Conservation (phyloP, 495 filamentous ascomycete genomes). For the Neurospora discreta region DNA sequence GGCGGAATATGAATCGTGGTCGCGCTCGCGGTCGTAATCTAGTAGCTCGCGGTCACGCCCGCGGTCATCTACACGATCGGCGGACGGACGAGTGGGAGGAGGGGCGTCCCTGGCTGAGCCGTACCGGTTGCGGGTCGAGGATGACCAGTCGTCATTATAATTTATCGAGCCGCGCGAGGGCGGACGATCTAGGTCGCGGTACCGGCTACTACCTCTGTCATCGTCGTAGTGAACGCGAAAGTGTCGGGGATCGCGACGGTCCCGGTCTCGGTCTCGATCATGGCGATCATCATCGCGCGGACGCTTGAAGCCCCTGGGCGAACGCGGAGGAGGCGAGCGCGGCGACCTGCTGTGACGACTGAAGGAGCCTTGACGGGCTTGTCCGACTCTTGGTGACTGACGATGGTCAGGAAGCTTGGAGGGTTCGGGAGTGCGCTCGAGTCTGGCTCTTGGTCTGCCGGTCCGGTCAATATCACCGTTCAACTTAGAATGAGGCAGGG, state of each 20-base stretch:
- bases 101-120: conserved; percentile 33
- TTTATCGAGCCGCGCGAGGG: conserved; percentile 36
- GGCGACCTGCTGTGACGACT: not conserved
- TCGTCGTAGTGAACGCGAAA: conserved; percentile 53
- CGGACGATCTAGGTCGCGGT: conserved; percentile 59
- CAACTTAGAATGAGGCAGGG: conserved; percentile 40
- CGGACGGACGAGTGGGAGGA: conserved; percentile 1
- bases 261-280: conserved; percentile 35
- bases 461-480: conserved; percentile 51
- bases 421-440: conserved; percentile 64
- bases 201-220: conserved; percentile 35
- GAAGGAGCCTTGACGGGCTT: not conserved
- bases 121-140: conserved; percentile 30
- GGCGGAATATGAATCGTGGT: conserved; percentile 34
- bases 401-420: conserved; percentile 56
- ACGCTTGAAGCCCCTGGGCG: conserved; percentile 54
- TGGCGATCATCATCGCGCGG: conserved; percentile 49
- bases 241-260: conserved; percentile 41
- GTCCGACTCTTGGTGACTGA: conserved; percentile 22
- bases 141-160: conserved; percentile 31
- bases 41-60: conserved; percentile 8
- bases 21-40: conserved; percentile 15
- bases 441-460: conserved; percentile 59
- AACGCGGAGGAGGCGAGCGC: conserved; percentile 5
- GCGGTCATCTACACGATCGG: conserved; percentile 9